A percentile compares a stretch with the other conserved stretches of the same genome.
These are phyloP conservation scores for Iberis amara DNA, from an alignment of 441 rosid species.

Conservation along the genomic window DNA sequence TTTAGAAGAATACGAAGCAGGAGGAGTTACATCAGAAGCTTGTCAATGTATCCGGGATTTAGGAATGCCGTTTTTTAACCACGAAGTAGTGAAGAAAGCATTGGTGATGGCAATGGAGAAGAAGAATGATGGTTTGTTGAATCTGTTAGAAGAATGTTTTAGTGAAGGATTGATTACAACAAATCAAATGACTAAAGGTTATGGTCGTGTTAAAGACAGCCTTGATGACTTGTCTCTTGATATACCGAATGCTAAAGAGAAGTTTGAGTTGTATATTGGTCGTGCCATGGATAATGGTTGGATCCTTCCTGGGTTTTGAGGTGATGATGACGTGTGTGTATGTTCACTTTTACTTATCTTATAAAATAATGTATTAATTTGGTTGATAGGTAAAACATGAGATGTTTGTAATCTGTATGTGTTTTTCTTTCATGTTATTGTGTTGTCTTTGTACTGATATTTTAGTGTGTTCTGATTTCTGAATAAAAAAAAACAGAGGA, in stretches of 20 bases:
- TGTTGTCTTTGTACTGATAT: no score
- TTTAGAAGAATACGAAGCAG: conserved; percentile 83
- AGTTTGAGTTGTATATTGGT: conserved; percentile 58
- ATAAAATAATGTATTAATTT: no score
- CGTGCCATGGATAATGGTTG: conserved; percentile 75
- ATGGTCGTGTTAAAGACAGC: conserved; percentile 75
- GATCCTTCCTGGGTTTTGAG: conserved; percentile 58
- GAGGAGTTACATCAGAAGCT: conserved; percentile 89
- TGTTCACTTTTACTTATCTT: no score
- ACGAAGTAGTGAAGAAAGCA: conserved; percentile 98
- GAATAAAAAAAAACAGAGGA: no score
- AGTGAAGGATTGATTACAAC: conserved; percentile 85
- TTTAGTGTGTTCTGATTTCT: no score
- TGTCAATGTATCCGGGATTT: conserved; percentile 96
- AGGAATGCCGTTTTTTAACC: conserved; percentile 95
- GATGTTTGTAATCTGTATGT: no score
- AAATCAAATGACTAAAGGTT: conserved; percentile 93
- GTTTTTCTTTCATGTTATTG: no score
- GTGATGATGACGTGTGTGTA: no score
- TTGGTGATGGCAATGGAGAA: conserved; percentile 99
- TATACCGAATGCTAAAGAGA: conserved; percentile 88
- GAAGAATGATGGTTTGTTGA: conserved; percentile 81
- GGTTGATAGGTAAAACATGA: no score
- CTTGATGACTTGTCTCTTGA: conserved; percentile 93
- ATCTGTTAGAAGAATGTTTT: conserved; percentile 78